Percentiles rank a stretch among this genome's conserved stretches.
Evolutionary conservation across 495 filamentous ascomycete species (phyloP).

Genomic region (Neurospora intermedia): DNA sequence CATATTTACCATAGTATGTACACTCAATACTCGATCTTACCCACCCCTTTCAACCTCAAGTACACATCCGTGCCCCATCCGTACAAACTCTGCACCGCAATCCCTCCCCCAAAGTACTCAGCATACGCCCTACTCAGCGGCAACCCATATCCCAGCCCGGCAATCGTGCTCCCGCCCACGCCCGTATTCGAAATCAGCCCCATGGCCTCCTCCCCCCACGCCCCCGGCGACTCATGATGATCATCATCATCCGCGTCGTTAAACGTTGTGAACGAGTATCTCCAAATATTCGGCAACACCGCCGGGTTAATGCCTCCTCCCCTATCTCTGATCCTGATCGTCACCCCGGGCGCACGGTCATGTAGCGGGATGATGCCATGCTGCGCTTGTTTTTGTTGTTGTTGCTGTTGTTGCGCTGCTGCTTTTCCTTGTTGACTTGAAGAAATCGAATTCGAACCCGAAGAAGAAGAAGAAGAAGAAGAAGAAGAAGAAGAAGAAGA

Average conservation of each 20-base stretch:
- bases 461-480: too few species aligned
- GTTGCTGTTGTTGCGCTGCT: too few species aligned
- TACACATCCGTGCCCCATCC: slow-evolving; percentile 72
- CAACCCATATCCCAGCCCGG: slow-evolving; percentile 85
- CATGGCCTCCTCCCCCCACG: slow-evolving; percentile 47
- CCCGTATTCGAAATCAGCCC: slow-evolving; percentile 60
- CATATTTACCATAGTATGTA: background rate
- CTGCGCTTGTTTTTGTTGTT: too few species aligned
- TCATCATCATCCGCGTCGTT: slow-evolving; percentile 49
- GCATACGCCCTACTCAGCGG: slow-evolving; percentile 90
- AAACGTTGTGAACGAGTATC: slow-evolving; percentile 93
- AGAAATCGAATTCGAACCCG: background rate
- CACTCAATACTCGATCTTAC: slow-evolving; percentile 39
- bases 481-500: too few species aligned
- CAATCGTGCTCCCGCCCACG: slow-evolving; percentile 64
- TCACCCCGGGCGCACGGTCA: slow-evolving; percentile 69
- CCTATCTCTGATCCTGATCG: slow-evolving; percentile 89
- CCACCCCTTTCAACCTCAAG: slow-evolving; percentile 72
- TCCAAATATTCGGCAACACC: slow-evolving; percentile 80
- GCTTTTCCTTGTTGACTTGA: background rate
- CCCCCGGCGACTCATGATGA: slow-evolving; percentile 11
- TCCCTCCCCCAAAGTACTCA: slow-evolving; percentile 96
- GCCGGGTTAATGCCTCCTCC: slow-evolving; percentile 84
- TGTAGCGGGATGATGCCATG: slow-evolving; percentile 41
- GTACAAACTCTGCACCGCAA: slow-evolving; percentile 84